phyloP scores from a whole-genome alignment of 257 asterid species.

The Solanum ahanhuiri region DNA sequence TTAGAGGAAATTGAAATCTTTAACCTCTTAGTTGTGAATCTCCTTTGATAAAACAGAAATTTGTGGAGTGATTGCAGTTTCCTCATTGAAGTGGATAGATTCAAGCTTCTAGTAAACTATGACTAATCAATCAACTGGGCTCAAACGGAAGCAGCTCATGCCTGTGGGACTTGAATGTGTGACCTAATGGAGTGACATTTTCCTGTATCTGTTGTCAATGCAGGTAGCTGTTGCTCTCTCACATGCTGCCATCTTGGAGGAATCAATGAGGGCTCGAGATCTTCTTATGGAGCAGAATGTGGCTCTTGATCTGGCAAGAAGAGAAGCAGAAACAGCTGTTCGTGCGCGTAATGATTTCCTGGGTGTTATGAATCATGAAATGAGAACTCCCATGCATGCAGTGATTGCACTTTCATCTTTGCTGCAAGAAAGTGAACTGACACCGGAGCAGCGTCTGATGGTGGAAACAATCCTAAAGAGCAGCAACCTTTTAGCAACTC shows the following conservation, averaged over 20 bases:
- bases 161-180: background rate
- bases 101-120: background rate
- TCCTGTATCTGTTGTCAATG: conserved; percentile 6
- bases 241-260: conserved; percentile 96
- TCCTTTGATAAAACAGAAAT: background rate
- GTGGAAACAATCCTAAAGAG: conserved; percentile 92
- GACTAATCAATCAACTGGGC: background rate
- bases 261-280: conserved; percentile 95
- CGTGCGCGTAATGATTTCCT: conserved; percentile 95
- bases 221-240: conserved; percentile 99
- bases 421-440: conserved; percentile 74
- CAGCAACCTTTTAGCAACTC: conserved; percentile 92
- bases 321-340: conserved; percentile 96
- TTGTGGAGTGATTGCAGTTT: background rate
- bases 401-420: conserved; percentile 85
- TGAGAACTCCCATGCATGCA: conserved; percentile 99
- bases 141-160: background rate
- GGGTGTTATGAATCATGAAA: conserved; percentile 98
- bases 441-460: conserved; percentile 97
- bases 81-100: background rate
- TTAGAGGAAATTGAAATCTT: background rate
- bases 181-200: background rate
- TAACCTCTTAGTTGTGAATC: background rate
- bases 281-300: conserved; percentile 88
- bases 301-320: conserved; percentile 85